Conservation (phyloP, 2,329 filamentous ascomycete genomes). For the Rugonectria rugulosa region DNA sequence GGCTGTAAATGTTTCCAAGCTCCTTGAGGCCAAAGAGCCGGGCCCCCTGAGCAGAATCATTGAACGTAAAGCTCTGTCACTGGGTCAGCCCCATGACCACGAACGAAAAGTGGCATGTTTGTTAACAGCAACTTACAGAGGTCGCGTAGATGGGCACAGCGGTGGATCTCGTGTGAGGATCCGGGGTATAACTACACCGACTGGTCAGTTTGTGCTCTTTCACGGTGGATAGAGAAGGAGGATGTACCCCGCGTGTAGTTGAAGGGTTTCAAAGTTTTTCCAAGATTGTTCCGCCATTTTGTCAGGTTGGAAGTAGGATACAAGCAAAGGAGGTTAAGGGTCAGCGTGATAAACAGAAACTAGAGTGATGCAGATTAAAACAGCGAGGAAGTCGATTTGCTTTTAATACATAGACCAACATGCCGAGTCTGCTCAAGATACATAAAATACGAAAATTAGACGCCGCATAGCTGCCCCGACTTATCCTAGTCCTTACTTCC, state of each 20-base stretch:
- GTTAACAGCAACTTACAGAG: constrained; percentile 55
- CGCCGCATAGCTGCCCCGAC: no score
- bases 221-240: not conserved
- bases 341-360: no score
- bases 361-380: no score
- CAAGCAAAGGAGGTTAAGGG: no score
- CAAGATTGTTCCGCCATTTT: no score
- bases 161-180: constrained; percentile 82
- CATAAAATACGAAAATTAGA: no score
- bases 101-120: not conserved
- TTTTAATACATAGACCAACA: no score
- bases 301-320: no score
- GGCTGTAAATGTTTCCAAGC: constrained; percentile 96
- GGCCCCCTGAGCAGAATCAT: constrained; percentile 95
- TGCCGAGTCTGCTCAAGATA: no score
- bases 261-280: constrained; percentile 83
- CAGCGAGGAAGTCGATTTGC: no score
- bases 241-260: constrained; percentile 82
- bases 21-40: constrained; percentile 97
- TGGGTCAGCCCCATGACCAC: not conserved
- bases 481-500: no score
- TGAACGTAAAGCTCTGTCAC: constrained; percentile 66
- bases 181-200: constrained; percentile 64
- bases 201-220: no score
- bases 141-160: constrained; percentile 97